Percentiles rank a stretch among this genome's conserved stretches.
phyloP scores from a whole-genome alignment of 2,329 filamentous ascomycete species.

The Pyrenochaeta sp. region DNA sequence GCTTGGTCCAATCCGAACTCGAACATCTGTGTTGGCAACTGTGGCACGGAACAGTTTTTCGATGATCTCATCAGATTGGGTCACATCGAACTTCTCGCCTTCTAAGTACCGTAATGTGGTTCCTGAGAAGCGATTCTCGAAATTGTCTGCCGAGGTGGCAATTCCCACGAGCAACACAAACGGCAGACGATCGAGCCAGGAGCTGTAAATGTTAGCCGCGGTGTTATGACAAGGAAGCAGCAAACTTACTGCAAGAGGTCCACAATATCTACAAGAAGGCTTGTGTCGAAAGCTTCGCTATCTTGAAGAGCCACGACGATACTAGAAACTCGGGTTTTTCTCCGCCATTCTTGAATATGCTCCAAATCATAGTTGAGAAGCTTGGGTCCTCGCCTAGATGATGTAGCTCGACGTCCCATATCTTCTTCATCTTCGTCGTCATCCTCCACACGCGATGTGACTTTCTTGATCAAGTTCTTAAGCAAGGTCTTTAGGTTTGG shows the following conservation, averaged over 20 bases:
- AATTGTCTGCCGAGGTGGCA: conserved; percentile 80
- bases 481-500: conserved; percentile 75
- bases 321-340: conserved; percentile 61
- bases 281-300: conserved; percentile 80
- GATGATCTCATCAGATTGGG: conserved; percentile 73
- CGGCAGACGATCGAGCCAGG: conserved; percentile 77
- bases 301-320: conserved; percentile 80
- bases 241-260: conserved; percentile 68
- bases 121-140: conserved; percentile 76
- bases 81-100: conserved; percentile 79
- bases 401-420: conserved; percentile 13
- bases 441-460: conserved; percentile 63
- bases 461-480: conserved; percentile 75
- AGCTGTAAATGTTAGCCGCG: conserved; percentile 49
- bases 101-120: conserved; percentile 71
- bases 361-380: conserved; percentile 82
- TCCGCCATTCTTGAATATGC: conserved; percentile 68
- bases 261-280: conserved; percentile 74
- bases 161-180: conserved; percentile 81
- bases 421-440: conserved; percentile 57
- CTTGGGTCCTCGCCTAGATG: conserved; percentile 62
- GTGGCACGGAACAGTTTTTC: conserved; percentile 74
- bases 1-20: conserved; percentile 68
- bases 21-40: conserved; percentile 64
- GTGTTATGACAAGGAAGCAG: no score